A percentile compares a stretch with the other conserved stretches of the same genome.
These are phyloP conservation scores for Bocquillonia castaneifolia DNA, from an alignment of 441 rosid genomes.

Conservation along the genomic window DNA sequence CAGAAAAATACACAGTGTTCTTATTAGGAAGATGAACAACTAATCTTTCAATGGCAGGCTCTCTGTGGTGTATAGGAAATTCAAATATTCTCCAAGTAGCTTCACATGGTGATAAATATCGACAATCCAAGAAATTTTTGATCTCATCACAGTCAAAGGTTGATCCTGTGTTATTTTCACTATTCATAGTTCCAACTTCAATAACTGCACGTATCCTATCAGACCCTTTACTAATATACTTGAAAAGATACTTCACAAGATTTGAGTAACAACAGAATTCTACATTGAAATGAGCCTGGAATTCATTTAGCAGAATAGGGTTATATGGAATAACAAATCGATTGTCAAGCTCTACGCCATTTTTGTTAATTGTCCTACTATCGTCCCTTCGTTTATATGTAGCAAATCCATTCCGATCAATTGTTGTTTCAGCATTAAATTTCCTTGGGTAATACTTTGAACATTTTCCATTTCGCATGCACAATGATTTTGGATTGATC, in stretches of 20 bases:
- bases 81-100: neutral
- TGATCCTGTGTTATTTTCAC: too few relatives aligned
- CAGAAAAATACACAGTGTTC: neutral
- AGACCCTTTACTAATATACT: neutral
- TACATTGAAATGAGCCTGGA: neutral
- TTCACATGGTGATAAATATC: neutral
- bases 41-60: neutral
- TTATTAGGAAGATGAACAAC: neutral
- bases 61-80: neutral
- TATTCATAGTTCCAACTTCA: too few relatives aligned
- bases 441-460: conserved; percentile 2
- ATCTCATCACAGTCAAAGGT: neutral
- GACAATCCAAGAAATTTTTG: neutral
- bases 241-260: neutral
- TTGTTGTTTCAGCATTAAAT: neutral
- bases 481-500: neutral
- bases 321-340: neutral
- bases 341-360: neutral
- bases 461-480: neutral
- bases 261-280: neutral
- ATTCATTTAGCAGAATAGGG: neutral
- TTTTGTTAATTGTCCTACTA: neutral
- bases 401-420: conserved; percentile 14
- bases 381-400: neutral
- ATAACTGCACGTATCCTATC: neutral